These are phyloP conservation scores for Psilocybe mexicana DNA, from an alignment of 1,284 basidiomycete genomes.

Conservation along the genomic window DNA sequence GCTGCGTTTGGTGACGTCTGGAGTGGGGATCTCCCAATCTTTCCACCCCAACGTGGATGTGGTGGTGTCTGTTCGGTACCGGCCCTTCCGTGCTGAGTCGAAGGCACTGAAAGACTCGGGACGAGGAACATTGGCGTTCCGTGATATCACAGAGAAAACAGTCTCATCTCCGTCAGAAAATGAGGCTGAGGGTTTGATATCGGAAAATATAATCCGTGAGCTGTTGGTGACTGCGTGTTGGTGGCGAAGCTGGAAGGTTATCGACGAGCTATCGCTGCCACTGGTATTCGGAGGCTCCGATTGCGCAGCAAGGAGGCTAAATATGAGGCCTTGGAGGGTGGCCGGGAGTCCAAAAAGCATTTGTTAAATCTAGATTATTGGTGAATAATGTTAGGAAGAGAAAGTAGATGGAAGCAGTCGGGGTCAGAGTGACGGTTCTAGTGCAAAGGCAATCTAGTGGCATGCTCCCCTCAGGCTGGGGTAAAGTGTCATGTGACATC, in stretches of 20 bases:
- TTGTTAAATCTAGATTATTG: background rate
- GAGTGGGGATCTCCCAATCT: constrained; percentile 52
- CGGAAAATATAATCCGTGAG: constrained; percentile 56
- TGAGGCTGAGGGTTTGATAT: constrained; percentile 37
- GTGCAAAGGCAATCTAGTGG: too few relatives aligned
- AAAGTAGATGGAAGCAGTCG: too few relatives aligned
- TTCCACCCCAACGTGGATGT: constrained; percentile 45
- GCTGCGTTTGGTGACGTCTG: constrained; percentile 71
- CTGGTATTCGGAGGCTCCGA: constrained; percentile 4
- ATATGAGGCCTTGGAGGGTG: constrained; percentile 20
- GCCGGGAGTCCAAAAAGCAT: constrained; percentile 25
- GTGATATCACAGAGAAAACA: constrained; percentile 38
- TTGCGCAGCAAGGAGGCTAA: constrained; percentile 15
- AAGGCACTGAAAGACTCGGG: constrained; percentile 51
- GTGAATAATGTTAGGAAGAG: background rate
- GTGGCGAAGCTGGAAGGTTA: constrained; percentile 66
- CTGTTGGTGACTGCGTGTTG: constrained; percentile 54
- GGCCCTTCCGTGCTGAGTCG: constrained; percentile 42
- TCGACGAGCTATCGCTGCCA: constrained; percentile 20
- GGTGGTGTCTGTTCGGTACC: constrained; percentile 40
- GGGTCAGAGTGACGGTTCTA: too few relatives aligned
- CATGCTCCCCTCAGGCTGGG: too few relatives aligned
- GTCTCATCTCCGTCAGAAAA: constrained; percentile 26
- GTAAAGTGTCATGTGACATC: background rate
- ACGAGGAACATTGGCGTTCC: constrained; percentile 37